Base-by-base conservation (phyloP, 2,329 filamentous ascomycete genomes). In the Ploettnerulaceae sp. region DNA sequence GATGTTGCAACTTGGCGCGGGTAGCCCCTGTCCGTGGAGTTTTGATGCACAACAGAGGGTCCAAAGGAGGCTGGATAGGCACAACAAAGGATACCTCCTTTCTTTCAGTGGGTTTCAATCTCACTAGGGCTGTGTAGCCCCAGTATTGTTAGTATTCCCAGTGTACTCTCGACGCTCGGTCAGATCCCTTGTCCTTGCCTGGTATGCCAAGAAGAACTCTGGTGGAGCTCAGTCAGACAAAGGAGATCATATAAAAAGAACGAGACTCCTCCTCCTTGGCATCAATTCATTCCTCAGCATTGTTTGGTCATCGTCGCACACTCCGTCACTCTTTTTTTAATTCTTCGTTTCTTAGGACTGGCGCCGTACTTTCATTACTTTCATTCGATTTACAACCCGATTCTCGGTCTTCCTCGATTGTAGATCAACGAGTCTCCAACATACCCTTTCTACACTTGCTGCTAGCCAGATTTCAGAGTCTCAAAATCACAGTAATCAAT, bases 361-460 rank as follows among this genome's bases (percentile, higher is more conserved):
- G 36, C 33, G 31, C 37, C 31, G 26, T 37, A 28, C 20, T 41
- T 43, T 32, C 32, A 35, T 28, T 40, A 33, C 24, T 47, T 43
- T 44, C 24, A 31, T 36, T 36, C 41, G 28, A 29, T 49, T 29
- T 45, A 18, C 26, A 36, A 40, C 39, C 32, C 28, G 18, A 29
- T 33, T 22, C 8, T 35, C 36, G 14, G 26, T n/a, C 32, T 37
- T 22, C 33, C 51, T 53, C 51, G 47, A 50, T 53, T 50, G 51
- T 53, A 41, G 51, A 53, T 48, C 51, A 50, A 53, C 47, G 51
- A 50, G 51, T 32, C 21, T 18, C 14, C 12, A n/a, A 15, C n/a
- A 17, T 33, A 26, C 25, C 8, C 31, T 22, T 26, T 37, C 18
- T 41, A 11, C 29, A n/a, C 26, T 36, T 20, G 11, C 17, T 18